Base-by-base conservation (phyloP, 345 rosid species). In the Acer yangbiense region DNA sequence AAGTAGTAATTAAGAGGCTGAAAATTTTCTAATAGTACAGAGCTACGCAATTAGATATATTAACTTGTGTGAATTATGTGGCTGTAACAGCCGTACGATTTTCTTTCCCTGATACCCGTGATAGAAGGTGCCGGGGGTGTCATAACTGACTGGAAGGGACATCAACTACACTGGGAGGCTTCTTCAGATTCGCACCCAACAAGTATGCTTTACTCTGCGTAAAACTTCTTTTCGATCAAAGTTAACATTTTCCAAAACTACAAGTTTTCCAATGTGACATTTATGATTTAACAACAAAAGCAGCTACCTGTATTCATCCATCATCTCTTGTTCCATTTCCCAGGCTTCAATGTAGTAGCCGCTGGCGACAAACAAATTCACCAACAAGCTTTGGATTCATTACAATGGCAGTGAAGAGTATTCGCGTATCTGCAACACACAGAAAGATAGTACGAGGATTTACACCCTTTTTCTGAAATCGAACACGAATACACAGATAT, bases 41-140 rank as follows among this genome's bases (percentile, higher is more conserved):
- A 58, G n/a, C 14, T 58, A 20, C 14, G 55, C 16, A 5, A 23
- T 23, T 23, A 23, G 1, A 8, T 21, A 21, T 43, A 35, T 44
- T 44, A 9, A 25, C 7, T 16, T 44, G 62, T 4, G 35, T 27
- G 25, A 35, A 35, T 35, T 35, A 35, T 35, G 39, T 35, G 39
- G 39, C 39, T 35, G 6, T 35, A 35, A 35, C 93, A 94, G 98
- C 99, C 98, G 23, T 94, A 94, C 74, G 98, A 96, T 81, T 86
- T 94, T 84, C 93, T 96, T 41, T 86, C 99, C 21, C 90, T 96
- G 78, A 82, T 96, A 68, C 98, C 98, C 3, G 97, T 96, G 69
- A 91, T 94, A 70, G 94, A 92, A 85, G 98, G 98, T 21, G 89
- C 97, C 67, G 98, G 97, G 39, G 99, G 99, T 63, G 81, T 82